phyloP scores from a whole-genome alignment of 2,329 filamentous ascomycete species.

The Exserohilum turcica region DNA sequence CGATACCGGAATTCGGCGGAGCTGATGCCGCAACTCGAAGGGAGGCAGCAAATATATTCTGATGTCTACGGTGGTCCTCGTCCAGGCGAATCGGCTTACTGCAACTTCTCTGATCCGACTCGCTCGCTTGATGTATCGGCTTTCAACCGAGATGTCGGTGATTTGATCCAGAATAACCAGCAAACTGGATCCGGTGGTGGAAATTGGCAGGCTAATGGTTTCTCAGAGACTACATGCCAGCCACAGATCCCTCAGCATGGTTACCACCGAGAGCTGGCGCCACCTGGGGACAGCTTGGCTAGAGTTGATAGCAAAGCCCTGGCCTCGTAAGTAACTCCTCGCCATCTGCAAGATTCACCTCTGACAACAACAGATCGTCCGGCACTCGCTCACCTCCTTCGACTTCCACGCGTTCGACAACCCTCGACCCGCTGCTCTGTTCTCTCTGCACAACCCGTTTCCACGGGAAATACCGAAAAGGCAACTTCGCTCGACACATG shows the following conservation, averaged over 20 bases:
- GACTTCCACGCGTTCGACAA: background rate
- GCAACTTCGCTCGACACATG: background rate
- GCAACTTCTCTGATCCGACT: too few relatives aligned
- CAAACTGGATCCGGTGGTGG: background rate
- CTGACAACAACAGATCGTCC: background rate
- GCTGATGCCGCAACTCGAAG: background rate
- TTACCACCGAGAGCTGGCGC: background rate
- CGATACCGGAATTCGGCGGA: too few relatives aligned
- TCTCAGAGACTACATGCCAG: background rate
- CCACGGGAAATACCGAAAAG: background rate
- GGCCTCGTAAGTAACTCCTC: background rate
- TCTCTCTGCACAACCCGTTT: background rate
- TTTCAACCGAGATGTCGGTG: background rate
- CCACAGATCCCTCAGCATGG: background rate
- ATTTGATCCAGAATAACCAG: background rate
- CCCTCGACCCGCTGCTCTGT: background rate
- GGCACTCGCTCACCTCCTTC: background rate
- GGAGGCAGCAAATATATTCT: background rate
- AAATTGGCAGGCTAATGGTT: background rate
- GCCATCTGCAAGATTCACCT: background rate
- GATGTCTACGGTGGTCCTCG: background rate
- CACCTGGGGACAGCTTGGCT: background rate
- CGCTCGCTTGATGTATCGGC: background rate
- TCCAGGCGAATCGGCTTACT: background rate
- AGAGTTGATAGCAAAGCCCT: too few relatives aligned